These are phyloP conservation scores for Populus simonii DNA, from an alignment of 345 rosid genomes.

Conservation along the genomic window DNA sequence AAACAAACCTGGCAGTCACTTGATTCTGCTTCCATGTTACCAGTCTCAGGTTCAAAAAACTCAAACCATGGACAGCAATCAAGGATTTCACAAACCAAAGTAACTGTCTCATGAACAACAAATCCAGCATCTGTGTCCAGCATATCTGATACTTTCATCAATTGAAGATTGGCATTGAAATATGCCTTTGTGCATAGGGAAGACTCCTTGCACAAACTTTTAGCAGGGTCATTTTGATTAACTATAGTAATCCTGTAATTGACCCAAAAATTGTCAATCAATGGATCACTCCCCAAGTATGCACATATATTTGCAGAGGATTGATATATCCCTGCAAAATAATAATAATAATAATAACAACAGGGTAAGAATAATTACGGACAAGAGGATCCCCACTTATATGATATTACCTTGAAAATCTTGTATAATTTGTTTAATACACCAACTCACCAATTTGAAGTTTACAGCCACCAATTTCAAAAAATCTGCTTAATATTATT, in stretches of 20 bases:
- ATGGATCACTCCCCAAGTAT: constrained; percentile 16
- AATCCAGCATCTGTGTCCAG: constrained; percentile 15
- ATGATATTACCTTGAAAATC: neutral
- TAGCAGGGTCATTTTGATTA: constrained; percentile 15
- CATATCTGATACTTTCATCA: constrained; percentile 13
- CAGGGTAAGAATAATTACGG: neutral
- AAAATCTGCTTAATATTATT: constrained; percentile 10
- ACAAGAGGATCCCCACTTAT: neutral
- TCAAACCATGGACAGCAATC: constrained; percentile 22
- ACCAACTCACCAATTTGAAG: constrained; percentile 20
- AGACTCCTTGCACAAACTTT: constrained; percentile 15
- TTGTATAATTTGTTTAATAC: neutral
- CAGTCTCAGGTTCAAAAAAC: constrained; percentile 11
- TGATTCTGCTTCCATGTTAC: neutral
- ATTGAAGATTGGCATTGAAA: neutral
- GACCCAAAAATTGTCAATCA: constrained; percentile 16
- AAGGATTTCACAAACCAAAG: constrained; percentile 18
- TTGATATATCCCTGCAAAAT: constrained; percentile 14
- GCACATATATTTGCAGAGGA: neutral
- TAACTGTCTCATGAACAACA: constrained; percentile 6
- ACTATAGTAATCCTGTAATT: constrained; percentile 12
- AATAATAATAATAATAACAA: neutral
- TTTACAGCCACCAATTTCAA: constrained; percentile 20
- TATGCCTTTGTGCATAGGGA: constrained; percentile 7
- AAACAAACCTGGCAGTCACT: too few species aligned